phyloP scores from a whole-genome alignment of 129 eudicot genomes.

The Lonicera japonica region DNA sequence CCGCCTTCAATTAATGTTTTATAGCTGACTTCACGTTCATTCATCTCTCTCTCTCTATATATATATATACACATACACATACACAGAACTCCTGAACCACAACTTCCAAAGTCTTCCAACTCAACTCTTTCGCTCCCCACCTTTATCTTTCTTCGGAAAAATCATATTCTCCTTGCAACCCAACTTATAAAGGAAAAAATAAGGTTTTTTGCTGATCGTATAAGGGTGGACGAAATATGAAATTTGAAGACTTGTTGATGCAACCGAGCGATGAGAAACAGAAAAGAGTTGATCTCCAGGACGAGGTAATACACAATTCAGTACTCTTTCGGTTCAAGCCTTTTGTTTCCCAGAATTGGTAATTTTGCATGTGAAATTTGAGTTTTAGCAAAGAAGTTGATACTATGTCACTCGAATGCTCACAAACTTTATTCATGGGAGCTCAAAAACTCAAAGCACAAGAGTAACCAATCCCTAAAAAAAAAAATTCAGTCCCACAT shows the following conservation, averaged over 20 bases:
- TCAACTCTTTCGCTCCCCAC: background rate
- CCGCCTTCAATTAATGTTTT: conserved; percentile 9
- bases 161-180: no score
- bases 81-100: background rate
- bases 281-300: conserved; percentile 41
- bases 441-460: no score
- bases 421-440: no score
- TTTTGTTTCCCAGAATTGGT: background rate
- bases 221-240: conserved; percentile 33
- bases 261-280: conserved; percentile 57
- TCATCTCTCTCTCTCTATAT: conserved; percentile 1
- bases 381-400: no score
- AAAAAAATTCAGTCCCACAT: background rate
- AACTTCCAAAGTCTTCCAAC: background rate
- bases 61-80: background rate
- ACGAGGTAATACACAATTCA: conserved; percentile 37
- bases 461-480: background rate
- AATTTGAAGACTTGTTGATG: conserved; percentile 87
- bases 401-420: no score
- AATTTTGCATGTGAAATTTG: no score
- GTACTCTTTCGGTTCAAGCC: background rate
- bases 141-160: no score
- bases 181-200: no score
- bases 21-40: conserved; percentile 29
- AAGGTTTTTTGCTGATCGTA: no score